Evolutionary conservation across 2,329 filamentous ascomycete species (phyloP), one percentile per base, ranked within the genome.

Genomic region (Podosphaera fusca): DNA sequence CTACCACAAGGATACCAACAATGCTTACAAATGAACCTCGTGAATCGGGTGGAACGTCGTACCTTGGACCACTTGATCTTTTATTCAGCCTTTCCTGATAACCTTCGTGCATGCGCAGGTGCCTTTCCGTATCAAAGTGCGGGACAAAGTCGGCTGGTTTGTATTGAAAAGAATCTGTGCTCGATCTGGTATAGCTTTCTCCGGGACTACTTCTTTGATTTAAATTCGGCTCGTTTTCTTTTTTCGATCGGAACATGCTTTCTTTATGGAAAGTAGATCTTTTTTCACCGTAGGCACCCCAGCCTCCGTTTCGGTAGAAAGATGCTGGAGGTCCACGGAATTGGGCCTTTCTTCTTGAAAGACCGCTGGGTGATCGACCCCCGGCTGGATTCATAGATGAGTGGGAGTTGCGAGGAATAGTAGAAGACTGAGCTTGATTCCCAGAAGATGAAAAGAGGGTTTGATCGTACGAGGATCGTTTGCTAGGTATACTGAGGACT

Each of bases 271-370:
- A 75, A 40, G 74, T 73, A 56, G 70, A 69, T 42, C 80, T 69
- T 70, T 84, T 84, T 40, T 76, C 76, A 2, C 70, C 67, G 58
- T 85, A 78, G 2, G 71, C 68, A 53, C 85, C 86, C 77, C 87
- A 94, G 2, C 85, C 87, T 3, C 87, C 88, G 60, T 77, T 81
- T 21, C 82, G 77, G 69, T 87, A 95, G 72, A 95, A 96, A 61
- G 81, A 86, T 0, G 90, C 89, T 55, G 92, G 89, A 2, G 92
- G 90, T 0, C 90, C 90, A 29, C 78, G 79, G 69, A 94, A 95
- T 3, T 82, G 75, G 1, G 81, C 79, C 2, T 87, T 75, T 31
- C 90, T 78, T 46, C 83, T 78, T 67, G 82, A 88, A 36, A 98
- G 73, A 0, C 92, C 92, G 0, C 80, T 87, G 0, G 92, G 81